Evolutionary conservation across 225 moss, liverwort and hornwort genomes (phyloP).

Genomic region (Physcomitrium patens): DNA sequence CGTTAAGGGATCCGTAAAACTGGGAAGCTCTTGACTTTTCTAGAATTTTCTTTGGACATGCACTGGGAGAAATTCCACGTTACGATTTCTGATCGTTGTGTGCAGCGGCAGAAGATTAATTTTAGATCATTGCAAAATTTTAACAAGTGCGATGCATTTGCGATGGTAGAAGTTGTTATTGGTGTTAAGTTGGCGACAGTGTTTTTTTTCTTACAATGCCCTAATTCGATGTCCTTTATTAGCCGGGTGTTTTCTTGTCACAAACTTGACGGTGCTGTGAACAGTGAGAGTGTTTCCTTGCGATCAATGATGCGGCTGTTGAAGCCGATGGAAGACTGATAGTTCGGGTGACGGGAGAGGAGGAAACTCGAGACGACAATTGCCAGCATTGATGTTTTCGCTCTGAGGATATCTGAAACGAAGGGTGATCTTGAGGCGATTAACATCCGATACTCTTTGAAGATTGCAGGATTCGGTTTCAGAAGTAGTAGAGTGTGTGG

Average conservation of each 20-base stretch:
- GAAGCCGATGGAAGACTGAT: neutral
- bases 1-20: too few species aligned
- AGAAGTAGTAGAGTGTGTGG: neutral
- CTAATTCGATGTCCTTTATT: neutral
- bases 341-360: neutral
- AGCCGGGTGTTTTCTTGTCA: neutral
- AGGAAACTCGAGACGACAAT: neutral
- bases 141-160: too few species aligned
- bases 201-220: too few species aligned
- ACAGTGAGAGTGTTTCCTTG: conserved; percentile 4
- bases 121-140: too few species aligned
- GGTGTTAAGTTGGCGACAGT: too few species aligned
- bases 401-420: neutral
- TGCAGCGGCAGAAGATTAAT: too few species aligned
- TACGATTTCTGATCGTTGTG: too few species aligned
- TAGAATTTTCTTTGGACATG: too few species aligned
- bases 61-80: too few species aligned
- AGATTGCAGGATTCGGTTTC: conserved; percentile 1
- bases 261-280: neutral
- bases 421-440: neutral
- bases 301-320: neutral
- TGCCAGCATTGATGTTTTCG: conserved; percentile 7
- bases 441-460: neutral
- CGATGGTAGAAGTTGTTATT: too few species aligned
- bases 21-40: too few species aligned